A percentile compares a stretch with the other conserved stretches of the same genome.
phyloP scores from a whole-genome alignment of 75 land plant species.

The Pinus albicaulis region DNA sequence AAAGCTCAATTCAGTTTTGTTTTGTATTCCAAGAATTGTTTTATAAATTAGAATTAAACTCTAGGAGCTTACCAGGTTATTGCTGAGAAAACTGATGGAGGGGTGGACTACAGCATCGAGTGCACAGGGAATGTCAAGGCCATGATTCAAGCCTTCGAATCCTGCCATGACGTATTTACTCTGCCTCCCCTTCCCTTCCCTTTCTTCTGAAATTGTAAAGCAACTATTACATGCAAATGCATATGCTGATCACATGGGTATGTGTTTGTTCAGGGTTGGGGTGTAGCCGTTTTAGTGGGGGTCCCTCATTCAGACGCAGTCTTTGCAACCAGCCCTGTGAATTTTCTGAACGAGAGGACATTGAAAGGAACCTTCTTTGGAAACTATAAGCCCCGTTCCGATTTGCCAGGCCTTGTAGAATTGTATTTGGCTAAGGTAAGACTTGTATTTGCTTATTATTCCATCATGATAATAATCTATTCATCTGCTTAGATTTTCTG shows the following conservation, averaged over 20 bases:
- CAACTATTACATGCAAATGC: neutral
- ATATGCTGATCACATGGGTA: neutral
- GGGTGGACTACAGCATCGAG: no score
- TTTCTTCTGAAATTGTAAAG: neutral
- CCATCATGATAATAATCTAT: neutral
- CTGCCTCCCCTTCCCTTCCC: slow-evolving; percentile 1
- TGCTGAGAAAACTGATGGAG: slow-evolving; percentile 22
- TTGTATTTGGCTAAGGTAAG: slow-evolving; percentile 52
- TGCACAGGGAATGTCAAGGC: no score
- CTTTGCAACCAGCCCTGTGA: slow-evolving; percentile 23
- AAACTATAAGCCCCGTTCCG: slow-evolving; percentile 46
- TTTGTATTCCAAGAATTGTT: no score
- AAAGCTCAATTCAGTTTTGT: no score
- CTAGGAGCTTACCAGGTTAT: slow-evolving; percentile 14
- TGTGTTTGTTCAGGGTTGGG: slow-evolving; percentile 20
- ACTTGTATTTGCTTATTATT: neutral
- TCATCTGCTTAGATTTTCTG: neutral
- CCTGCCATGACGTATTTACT: neutral
- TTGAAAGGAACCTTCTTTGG: slow-evolving; percentile 53
- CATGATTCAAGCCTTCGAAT: no score
- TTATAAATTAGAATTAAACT: no score
- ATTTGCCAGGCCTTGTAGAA: slow-evolving; percentile 46
- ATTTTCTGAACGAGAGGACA: slow-evolving; percentile 27
- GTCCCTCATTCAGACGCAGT: slow-evolving; percentile 26
- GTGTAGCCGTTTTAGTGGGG: slow-evolving; percentile 37